Evolutionary conservation across 2,329 filamentous ascomycete species (phyloP).

Genomic region (Colletotrichum phormii): DNA sequence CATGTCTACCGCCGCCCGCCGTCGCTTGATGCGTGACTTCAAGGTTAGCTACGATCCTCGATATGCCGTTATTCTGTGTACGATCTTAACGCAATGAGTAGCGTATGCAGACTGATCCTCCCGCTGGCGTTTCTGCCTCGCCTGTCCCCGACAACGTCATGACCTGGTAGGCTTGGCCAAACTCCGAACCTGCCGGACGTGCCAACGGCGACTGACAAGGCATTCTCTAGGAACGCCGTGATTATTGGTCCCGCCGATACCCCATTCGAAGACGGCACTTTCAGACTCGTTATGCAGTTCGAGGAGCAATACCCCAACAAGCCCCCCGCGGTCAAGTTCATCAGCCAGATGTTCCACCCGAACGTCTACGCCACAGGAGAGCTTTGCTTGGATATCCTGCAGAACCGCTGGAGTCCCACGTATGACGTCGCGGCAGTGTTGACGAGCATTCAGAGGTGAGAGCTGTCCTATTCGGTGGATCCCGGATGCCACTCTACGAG

Average conservation of each 20-base stretch:
- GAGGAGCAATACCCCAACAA: slow-evolving; percentile 99
- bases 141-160: slow-evolving; percentile 97
- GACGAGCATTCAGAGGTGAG: slow-evolving; percentile 95
- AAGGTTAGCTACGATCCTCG: slow-evolving; percentile 70
- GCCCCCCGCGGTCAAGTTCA: slow-evolving; percentile 97
- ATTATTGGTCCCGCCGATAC: slow-evolving; percentile 98
- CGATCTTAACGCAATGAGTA: slow-evolving; percentile 50
- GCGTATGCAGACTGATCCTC: slow-evolving; percentile 99
- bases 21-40: slow-evolving; percentile 98
- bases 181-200: neutral
- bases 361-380: slow-evolving; percentile 98
- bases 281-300: slow-evolving; percentile 98
- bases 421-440: slow-evolving; percentile 98
- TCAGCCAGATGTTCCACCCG: slow-evolving; percentile 99
- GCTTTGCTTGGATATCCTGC: slow-evolving; percentile 94
- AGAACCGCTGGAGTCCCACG: slow-evolving; percentile 98
- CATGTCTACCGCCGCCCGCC: slow-evolving; percentile 91
- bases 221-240: slow-evolving; percentile 84
- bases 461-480: slow-evolving; percentile 7
- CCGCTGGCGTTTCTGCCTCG: slow-evolving; percentile 94
- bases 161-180: slow-evolving; percentile 77
- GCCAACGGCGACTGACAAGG: slow-evolving; percentile 13
- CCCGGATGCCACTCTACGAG: too few species aligned
- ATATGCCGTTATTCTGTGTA: neutral
- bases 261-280: slow-evolving; percentile 97